Base-by-base conservation (phyloP, 169 alveolate species). In the Eimeria sp. region DNA sequence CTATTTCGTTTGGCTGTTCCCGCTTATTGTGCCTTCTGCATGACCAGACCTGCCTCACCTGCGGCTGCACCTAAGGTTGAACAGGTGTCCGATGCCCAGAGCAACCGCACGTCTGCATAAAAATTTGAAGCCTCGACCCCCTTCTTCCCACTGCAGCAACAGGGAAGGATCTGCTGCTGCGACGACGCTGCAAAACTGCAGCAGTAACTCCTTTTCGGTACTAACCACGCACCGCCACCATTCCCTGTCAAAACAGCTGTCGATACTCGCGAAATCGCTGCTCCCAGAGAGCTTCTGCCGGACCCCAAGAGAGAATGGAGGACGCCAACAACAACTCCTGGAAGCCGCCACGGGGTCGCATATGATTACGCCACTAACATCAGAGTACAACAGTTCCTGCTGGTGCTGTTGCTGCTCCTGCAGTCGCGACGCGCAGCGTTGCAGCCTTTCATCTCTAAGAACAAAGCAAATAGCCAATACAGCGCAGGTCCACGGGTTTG, bases 401-500 rank as follows among this genome's bases (percentile, higher is more conserved):
- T 67, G 87, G 82, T 45, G 91, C 34, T 61, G 78, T 86, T 61
- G 84, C 70, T 65, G 75, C 57, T 43, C 67, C 27, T 43, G 65
- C 91, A 47, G 90, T 30, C 70, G 95, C 65, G 43, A 76, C 27
- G 45, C 57, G 88, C 65, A 75, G 16, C 18, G 87, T 47, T 83
- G 54, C 80, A 94, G 83, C 40, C 97, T 92, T 57, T 95, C 97
- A 47, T 95, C 97, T 13, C 97, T 57, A 34, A 95, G 51, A 47
- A 72, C 57, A n/a, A 82, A 78, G 70, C 92, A 93, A n/a, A 95
- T 73, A 54, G 95, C 97, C 49, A 95, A 76, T 34, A 95, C 82
- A 47, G 94, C 83, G 57, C 93, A 93, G 6, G 87, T 89, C 80
- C 49, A 49, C 5, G 97, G 95, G 45, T 87, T 84, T 5, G 96